A percentile compares a stretch with the other conserved stretches of the same genome.
Conservation (phyloP, 2,329 filamentous ascomycete genomes). For the Neopestalotiopsis clavispora region DNA sequence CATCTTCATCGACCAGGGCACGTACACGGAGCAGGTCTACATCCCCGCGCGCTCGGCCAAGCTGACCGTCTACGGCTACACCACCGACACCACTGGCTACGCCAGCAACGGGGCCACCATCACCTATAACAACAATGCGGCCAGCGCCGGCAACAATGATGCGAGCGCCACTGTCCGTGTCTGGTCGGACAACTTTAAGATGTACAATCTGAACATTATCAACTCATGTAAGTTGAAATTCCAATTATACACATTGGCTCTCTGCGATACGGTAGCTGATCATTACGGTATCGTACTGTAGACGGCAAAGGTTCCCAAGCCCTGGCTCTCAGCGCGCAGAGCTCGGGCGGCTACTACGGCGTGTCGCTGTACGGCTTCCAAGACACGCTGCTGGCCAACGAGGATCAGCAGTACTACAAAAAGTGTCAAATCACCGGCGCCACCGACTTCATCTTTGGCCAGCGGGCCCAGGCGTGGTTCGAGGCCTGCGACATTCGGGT, state of each 20-base stretch:
- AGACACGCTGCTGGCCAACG: conserved; percentile 53
- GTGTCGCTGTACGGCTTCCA: conserved; percentile 52
- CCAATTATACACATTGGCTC: no score
- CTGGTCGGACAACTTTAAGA: conserved; percentile 54
- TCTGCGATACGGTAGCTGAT: no score
- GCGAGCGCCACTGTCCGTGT: conserved; percentile 51
- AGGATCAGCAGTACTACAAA: conserved; percentile 53
- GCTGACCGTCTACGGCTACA: conserved; percentile 64
- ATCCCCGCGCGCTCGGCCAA: conserved; percentile 51
- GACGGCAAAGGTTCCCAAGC: conserved; percentile 52
- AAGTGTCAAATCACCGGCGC: conserved; percentile 50
- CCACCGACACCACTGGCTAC: conserved; percentile 56
- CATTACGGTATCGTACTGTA: conserved; percentile 1
- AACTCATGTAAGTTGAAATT: conserved; percentile 40
- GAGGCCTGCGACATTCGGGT: conserved; percentile 46
- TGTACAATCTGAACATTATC: conserved; percentile 65
- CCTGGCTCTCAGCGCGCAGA: conserved; percentile 50
- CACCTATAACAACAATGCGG: conserved; percentile 49
- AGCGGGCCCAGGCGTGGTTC: conserved; percentile 48
- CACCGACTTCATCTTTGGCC: conserved; percentile 56
- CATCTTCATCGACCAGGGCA: conserved; percentile 67
- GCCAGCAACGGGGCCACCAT: conserved; percentile 62
- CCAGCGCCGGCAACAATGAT: conserved; percentile 56
- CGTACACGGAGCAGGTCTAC: conserved; percentile 65
- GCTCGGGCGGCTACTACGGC: conserved; percentile 52